Base-by-base conservation (phyloP, 495 filamentous ascomycete genomes). In the Neurospora terricola region DNA sequence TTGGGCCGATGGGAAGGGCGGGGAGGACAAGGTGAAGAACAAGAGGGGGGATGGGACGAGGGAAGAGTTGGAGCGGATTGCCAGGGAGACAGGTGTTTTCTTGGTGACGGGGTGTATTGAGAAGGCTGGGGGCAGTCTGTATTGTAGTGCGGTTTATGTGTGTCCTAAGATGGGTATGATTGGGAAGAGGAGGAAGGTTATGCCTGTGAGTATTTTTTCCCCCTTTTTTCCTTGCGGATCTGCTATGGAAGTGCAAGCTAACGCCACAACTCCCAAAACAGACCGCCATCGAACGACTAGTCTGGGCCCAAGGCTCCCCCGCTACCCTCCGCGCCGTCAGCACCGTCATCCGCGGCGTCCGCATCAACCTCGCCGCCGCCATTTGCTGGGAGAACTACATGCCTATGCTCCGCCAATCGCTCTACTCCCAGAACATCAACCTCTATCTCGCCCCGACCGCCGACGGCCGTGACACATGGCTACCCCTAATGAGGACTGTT, bases 361-460 rank as follows among this genome's bases (percentile, higher is more conserved):
- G 87, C 62, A 82, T 98, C 23, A 94, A 90, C 18, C 82, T 97
- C 8, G 95, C 90, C 0, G 89, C 93, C 0, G 95, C 94, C 2
- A 96, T 98, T 54, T 98, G 95, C 84, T 98, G 95, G 95, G 95
- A 98, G 81, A 98, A 93, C 75, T 97, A 93, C 78, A 98, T 98
- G 95, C 95, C 95, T 0, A 83, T 98, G 23, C 86, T 98, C 2
- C 81, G 85, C 5, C 85, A 86, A 69, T 76, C 90, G 27, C 85
- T 98, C 21, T 98, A 98, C 77, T 86, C 88, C 3, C 95, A 98
- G 81, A 96, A 97, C 78, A 91, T 97, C 72, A 97, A 95, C 78
- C 84, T 98, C 27, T 98, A 96, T 77, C 89, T 98, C 18, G 94
- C 95, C 0, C 95, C 95, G 0, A 98, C 94, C 2, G 95, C 95